These are phyloP conservation scores for Lizonia empirigonia DNA, from an alignment of 2,329 filamentous ascomycete species.

Conservation along the genomic window DNA sequence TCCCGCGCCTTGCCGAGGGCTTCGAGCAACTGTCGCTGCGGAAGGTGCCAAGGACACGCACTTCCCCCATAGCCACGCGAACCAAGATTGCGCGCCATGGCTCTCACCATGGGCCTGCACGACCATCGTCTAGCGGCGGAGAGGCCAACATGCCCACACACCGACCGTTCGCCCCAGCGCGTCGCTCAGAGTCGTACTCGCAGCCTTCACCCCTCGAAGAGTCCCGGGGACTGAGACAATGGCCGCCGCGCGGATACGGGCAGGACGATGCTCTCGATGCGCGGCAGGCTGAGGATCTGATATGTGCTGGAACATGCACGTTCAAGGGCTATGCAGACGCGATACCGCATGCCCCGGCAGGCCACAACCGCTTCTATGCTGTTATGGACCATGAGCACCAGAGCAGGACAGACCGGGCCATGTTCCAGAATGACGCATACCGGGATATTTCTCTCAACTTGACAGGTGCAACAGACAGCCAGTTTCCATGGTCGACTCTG, in stretches of 20 bases:
- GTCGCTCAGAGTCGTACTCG: conserved; percentile 45
- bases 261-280: conserved; percentile 39
- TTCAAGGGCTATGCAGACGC: conserved; percentile 50
- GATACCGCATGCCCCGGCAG: conserved; percentile 44
- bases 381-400: conserved; percentile 48
- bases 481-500: conserved; percentile 69
- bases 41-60: conserved; percentile 38
- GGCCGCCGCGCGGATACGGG: conserved; percentile 49
- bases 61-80: conserved; percentile 43
- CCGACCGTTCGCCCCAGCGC: conserved; percentile 31
- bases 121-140: conserved; percentile 43
- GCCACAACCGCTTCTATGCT: conserved; percentile 49
- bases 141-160: conserved; percentile 35
- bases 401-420: conserved; percentile 47
- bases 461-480: conserved; percentile 41
- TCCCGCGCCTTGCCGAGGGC: conserved; percentile 28
- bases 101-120: conserved; percentile 38
- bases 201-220: conserved; percentile 47
- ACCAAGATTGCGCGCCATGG: conserved; percentile 46
- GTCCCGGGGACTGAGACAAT: conserved; percentile 43
- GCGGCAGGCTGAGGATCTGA: conserved; percentile 46
- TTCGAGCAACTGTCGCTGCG: conserved; percentile 36
- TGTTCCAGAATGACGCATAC: conserved; percentile 45
- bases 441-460: conserved; percentile 48
- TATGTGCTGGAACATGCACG: conserved; percentile 47